Evolutionary conservation across 441 rosid genomes (phyloP).

Genomic region (Theobroma grandiflorum): DNA sequence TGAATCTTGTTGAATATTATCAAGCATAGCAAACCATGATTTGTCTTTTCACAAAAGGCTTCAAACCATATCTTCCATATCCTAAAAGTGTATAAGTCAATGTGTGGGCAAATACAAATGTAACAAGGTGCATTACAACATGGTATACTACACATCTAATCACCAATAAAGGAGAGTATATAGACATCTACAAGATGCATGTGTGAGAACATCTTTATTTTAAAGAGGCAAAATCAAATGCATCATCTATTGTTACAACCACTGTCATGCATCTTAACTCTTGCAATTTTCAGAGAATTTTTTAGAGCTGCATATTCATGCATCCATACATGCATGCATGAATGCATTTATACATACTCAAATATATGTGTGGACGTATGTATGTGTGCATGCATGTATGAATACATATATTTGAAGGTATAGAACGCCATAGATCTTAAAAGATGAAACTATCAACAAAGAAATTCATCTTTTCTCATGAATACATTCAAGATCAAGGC

Average conservation of each 20-base stretch:
- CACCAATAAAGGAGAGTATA: background rate
- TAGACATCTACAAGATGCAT: too few relatives aligned
- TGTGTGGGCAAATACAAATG: too few relatives aligned
- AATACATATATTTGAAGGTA: background rate
- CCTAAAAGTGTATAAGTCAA: background rate
- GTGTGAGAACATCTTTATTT: too few relatives aligned
- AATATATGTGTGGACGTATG: background rate
- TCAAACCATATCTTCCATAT: background rate
- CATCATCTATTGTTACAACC: too few relatives aligned
- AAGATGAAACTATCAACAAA: background rate
- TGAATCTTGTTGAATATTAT: background rate
- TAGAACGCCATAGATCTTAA: background rate
- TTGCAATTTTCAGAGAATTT: too few relatives aligned
- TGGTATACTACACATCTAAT: background rate
- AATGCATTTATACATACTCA: background rate
- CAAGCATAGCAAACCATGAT: background rate
- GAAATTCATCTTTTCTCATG: background rate
- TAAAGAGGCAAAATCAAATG: too few relatives aligned
- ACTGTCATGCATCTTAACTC: too few relatives aligned
- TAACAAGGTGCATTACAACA: too few relatives aligned
- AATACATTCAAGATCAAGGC: slow-evolving; percentile 5
- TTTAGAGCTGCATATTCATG: too few relatives aligned
- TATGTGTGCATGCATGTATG: too few relatives aligned
- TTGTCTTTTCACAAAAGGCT: background rate
- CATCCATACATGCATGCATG: too few relatives aligned